Percentiles rank a stretch among this genome's conserved stretches.
Evolutionary conservation across 306 rosid species (phyloP).

Genomic region (Dryas drummondii): DNA sequence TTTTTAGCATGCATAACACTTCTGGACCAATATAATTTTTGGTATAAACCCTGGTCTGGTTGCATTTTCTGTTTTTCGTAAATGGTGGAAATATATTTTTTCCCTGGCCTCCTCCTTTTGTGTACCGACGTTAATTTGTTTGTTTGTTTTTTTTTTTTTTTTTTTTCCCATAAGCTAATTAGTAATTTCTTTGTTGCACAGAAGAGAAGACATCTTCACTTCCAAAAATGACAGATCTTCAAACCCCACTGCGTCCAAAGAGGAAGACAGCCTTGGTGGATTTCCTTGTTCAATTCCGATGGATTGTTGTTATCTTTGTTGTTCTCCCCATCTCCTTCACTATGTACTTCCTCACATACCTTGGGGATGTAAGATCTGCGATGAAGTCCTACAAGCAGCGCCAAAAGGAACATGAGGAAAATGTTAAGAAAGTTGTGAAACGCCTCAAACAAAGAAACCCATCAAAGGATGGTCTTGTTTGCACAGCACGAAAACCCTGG

Average conservation of each 20-base stretch:
- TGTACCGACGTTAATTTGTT: not conserved
- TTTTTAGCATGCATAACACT: not conserved
- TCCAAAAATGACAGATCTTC: slow-evolving; percentile 75
- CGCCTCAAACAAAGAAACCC: slow-evolving; percentile 91
- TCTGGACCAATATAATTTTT: not conserved
- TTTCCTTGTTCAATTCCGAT: slow-evolving; percentile 70
- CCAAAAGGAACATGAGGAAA: slow-evolving; percentile 86
- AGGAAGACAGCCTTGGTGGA: slow-evolving; percentile 92
- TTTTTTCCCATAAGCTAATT: not conserved
- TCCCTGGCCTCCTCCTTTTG: not conserved
- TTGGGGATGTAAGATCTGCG: slow-evolving; percentile 88
- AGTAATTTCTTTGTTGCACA: not conserved
- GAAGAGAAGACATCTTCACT: slow-evolving; percentile 11
- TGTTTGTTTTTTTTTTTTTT: too few relatives aligned
- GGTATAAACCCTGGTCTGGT: not conserved
- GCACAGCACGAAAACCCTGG: slow-evolving; percentile 96
- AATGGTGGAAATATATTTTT: not conserved
- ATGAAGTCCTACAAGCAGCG: slow-evolving; percentile 83
- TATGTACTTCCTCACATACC: slow-evolving; percentile 75
- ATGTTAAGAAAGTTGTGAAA: slow-evolving; percentile 73
- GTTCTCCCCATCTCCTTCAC: slow-evolving; percentile 91
- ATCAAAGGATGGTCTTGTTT: slow-evolving; percentile 87
- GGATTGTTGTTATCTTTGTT: slow-evolving; percentile 88
- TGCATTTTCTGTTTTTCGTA: not conserved
- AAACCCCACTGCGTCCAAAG: slow-evolving; percentile 80